Base-by-base conservation (phyloP, 2,329 filamentous ascomycete genomes). In the Fusarium begoniae region DNA sequence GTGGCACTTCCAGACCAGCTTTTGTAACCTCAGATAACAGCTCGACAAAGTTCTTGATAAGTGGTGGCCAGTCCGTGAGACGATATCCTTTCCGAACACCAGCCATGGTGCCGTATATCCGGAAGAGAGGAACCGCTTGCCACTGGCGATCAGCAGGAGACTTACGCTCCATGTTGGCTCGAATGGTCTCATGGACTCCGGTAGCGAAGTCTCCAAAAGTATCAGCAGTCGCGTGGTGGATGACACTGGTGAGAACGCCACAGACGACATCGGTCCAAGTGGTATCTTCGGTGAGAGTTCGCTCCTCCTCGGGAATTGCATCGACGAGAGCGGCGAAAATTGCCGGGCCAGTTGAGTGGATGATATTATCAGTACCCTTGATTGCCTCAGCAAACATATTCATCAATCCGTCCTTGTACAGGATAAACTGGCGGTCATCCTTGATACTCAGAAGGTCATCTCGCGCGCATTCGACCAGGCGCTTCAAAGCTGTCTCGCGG, bases 351-450 rank as follows among this genome's bases (percentile, higher is more conserved):
- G 87, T 88, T 5, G 90, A 92, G 77, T 92, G 90, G 53, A 92
- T 82, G 4, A 85, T 87, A 55, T 87, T 78, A 6, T 90, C 89
- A 20, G 90, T 87, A 22, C 90, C 88, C 81, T 92, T 92, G 76
- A 90, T 88, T 14, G 95, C 92, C 82, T 98, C 96, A 8, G 94
- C 91, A 78, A 98, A 94, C 87, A 98, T 92, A 24, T 91, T 93
- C 94, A 98, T 98, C 51, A 98, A 83, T 63, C 96, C 96, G 80
- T 97, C 91, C 72, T 93, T 92, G 80, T 98, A 98, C 20, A 94
- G 87, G 18, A 86, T 85, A 69, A 90, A 89, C 69, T 91, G 88
- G 45, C 87, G 87, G 18, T 87, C 85, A n/a, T 86, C 87, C 38
- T 82, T 83, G 60, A 85, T 82, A 41, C 83, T 85, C 56, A 87